These are phyloP conservation scores for Blastobotrys petasosporus DNA, from an alignment of 1,139 yeast species.

Conservation along the genomic window DNA sequence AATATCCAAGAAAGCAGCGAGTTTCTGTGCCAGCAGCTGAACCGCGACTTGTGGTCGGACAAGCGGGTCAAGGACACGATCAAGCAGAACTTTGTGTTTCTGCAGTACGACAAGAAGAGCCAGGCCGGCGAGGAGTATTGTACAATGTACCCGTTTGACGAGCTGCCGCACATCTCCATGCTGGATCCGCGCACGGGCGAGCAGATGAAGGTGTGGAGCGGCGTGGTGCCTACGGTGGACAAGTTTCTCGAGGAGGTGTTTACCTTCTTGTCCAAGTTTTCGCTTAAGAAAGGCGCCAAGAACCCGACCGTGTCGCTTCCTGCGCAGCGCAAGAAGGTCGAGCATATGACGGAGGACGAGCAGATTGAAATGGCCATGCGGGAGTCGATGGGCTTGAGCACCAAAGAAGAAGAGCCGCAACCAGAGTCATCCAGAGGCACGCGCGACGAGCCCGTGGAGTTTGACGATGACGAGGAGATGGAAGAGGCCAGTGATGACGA, in stretches of 20 bases:
- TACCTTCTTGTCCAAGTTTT: slow-evolving; percentile 49
- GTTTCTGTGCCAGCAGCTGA: slow-evolving; percentile 82
- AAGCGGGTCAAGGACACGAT: slow-evolving; percentile 58
- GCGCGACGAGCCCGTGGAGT: slow-evolving; percentile 11
- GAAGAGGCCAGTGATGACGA: slow-evolving; percentile 3
- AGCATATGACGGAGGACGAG: slow-evolving; percentile 67
- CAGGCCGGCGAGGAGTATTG: slow-evolving; percentile 64
- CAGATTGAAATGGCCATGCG: slow-evolving; percentile 74
- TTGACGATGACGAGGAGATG: slow-evolving; percentile 9
- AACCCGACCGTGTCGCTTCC: slow-evolving; percentile 51
- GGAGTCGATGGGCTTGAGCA: slow-evolving; percentile 47
- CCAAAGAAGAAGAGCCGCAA: slow-evolving; percentile 7
- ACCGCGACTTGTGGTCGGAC: slow-evolving; percentile 90
- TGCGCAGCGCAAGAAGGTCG: slow-evolving; percentile 26
- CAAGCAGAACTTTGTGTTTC: slow-evolving; percentile 62
- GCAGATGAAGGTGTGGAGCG: slow-evolving; percentile 63
- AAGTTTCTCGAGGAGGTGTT: slow-evolving; percentile 48
- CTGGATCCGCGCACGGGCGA: slow-evolving; percentile 96
- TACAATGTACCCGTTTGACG: slow-evolving; percentile 64
- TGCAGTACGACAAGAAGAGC: slow-evolving; percentile 68
- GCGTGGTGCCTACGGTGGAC: slow-evolving; percentile 52
- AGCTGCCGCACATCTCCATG: slow-evolving; percentile 84
- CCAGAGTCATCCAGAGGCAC: neutral
- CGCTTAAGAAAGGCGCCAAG: slow-evolving; percentile 56
- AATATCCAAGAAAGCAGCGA: slow-evolving; percentile 83